A percentile compares a stretch with the other conserved stretches of the same genome.
Evolutionary conservation across 257 asterid genomes (phyloP).

Genomic region (Apocynum venetum): DNA sequence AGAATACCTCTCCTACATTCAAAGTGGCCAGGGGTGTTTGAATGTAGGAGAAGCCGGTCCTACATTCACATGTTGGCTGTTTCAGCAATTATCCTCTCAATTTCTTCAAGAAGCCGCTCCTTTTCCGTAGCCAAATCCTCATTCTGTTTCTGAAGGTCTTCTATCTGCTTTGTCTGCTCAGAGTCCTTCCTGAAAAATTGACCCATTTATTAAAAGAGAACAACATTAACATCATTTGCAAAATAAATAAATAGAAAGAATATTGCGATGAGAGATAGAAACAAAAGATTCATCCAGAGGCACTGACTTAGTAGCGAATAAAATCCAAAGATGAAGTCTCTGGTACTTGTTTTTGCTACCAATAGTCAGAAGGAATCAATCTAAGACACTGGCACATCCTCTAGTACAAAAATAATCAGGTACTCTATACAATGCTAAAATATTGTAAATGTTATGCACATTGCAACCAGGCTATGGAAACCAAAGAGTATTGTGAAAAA

Average conservation of each 20-base stretch:
- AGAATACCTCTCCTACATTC: neutral
- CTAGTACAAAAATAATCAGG: neutral
- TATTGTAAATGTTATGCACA: neutral
- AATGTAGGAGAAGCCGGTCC: neutral
- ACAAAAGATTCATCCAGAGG: neutral
- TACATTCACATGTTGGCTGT: slow-evolving; percentile 12
- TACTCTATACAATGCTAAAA: neutral
- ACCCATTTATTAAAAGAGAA: neutral
- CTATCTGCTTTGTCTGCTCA: slow-evolving; percentile 83
- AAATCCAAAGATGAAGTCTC: neutral
- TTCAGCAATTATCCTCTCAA: slow-evolving; percentile 65
- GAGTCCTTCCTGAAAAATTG: slow-evolving; percentile 69
- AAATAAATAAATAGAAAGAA: neutral
- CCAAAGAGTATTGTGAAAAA: neutral
- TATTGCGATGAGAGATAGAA: neutral
- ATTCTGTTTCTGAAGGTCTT: slow-evolving; percentile 75
- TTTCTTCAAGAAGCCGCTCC: slow-evolving; percentile 72
- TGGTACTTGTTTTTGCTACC: neutral
- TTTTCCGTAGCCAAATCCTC: slow-evolving; percentile 61
- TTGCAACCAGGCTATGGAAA: neutral
- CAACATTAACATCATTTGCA: neutral
- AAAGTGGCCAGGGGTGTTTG: slow-evolving; percentile 5
- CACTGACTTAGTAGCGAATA: neutral
- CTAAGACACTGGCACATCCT: neutral
- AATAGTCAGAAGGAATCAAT: neutral